Conservation (phyloP, 306 rosid genomes). For the Pyrus bretschneideri region DNA sequence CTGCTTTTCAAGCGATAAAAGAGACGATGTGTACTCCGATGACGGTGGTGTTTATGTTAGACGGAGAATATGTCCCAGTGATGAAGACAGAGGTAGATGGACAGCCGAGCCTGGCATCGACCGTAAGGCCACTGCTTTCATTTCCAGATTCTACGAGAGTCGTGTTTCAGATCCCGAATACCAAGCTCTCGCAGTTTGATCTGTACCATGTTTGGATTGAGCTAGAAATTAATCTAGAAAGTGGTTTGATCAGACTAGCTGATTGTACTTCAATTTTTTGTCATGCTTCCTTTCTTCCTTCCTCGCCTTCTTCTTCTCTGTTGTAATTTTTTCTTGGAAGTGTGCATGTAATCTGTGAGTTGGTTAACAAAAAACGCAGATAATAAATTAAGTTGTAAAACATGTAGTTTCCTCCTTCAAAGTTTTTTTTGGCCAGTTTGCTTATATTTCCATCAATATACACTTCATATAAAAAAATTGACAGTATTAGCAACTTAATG, state of each 20-base stretch:
- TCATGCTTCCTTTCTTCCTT: not conserved
- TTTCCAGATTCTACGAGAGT: slow-evolving; percentile 59
- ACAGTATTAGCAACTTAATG: too few relatives aligned
- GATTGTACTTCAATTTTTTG: not conserved
- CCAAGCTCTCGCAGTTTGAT: slow-evolving; percentile 29
- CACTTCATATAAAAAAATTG: too few relatives aligned
- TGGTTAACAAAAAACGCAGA: slow-evolving; percentile 2
- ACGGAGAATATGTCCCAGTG: slow-evolving; percentile 64
- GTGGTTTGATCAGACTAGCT: too few relatives aligned
- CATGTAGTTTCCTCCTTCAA: too few relatives aligned
- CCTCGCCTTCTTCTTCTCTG: not conserved
- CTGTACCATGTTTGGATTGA: not conserved
- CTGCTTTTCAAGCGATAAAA: slow-evolving; percentile 48
- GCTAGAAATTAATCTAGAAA: not conserved
- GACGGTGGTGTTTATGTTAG: slow-evolving; percentile 36
- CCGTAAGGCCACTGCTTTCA: slow-evolving; percentile 69
- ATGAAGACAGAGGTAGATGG: slow-evolving; percentile 72
- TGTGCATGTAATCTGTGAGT: slow-evolving; percentile 11
- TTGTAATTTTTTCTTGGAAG: slow-evolving; percentile 6
- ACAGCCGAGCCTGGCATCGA: slow-evolving; percentile 93
- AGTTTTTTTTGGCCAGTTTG: too few relatives aligned
- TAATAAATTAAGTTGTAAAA: not conserved
- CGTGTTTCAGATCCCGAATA: slow-evolving; percentile 48
- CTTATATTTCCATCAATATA: too few relatives aligned
- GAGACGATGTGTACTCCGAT: slow-evolving; percentile 36